phyloP scores from a whole-genome alignment of 1,139 yeast species.

The Magnusiomyces tetraspermus region DNA sequence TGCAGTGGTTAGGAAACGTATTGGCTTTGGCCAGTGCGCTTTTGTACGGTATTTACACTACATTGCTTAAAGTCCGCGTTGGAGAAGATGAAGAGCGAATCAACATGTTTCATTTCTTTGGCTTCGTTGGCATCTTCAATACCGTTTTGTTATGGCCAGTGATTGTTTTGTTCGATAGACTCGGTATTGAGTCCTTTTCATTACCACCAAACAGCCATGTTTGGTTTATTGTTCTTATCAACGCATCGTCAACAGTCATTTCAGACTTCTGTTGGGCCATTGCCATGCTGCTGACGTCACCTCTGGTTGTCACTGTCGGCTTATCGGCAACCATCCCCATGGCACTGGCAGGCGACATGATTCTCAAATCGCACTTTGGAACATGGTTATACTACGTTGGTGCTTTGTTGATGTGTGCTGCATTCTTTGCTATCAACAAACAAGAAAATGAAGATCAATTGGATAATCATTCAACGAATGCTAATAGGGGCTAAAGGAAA shows the following conservation, averaged over 20 bases:
- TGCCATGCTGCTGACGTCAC: slow-evolving; percentile 86
- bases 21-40: slow-evolving; percentile 78
- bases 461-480: too few species aligned
- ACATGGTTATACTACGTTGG: slow-evolving; percentile 62
- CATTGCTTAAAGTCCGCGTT: slow-evolving; percentile 64
- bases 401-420: slow-evolving; percentile 51
- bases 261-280: slow-evolving; percentile 95
- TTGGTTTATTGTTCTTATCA: slow-evolving; percentile 46
- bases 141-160: slow-evolving; percentile 76
- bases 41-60: slow-evolving; percentile 86
- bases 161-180: slow-evolving; percentile 50
- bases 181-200: slow-evolving; percentile 60
- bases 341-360: slow-evolving; percentile 85
- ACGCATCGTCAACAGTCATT: slow-evolving; percentile 68
- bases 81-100: slow-evolving; percentile 56
- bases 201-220: slow-evolving; percentile 51
- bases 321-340: slow-evolving; percentile 86
- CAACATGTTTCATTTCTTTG: slow-evolving; percentile 82
- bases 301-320: slow-evolving; percentile 92
- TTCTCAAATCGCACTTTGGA: slow-evolving; percentile 55
- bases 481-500: neutral
- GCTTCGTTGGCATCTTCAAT: slow-evolving; percentile 86
- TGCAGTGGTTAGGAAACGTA: slow-evolving; percentile 57
- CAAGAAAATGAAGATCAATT: slow-evolving; percentile 1
- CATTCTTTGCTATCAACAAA: slow-evolving; percentile 1